Evolutionary conservation across 805 yeast genomes (phyloP).

Genomic region (Spathaspora hagerdaliae): DNA sequence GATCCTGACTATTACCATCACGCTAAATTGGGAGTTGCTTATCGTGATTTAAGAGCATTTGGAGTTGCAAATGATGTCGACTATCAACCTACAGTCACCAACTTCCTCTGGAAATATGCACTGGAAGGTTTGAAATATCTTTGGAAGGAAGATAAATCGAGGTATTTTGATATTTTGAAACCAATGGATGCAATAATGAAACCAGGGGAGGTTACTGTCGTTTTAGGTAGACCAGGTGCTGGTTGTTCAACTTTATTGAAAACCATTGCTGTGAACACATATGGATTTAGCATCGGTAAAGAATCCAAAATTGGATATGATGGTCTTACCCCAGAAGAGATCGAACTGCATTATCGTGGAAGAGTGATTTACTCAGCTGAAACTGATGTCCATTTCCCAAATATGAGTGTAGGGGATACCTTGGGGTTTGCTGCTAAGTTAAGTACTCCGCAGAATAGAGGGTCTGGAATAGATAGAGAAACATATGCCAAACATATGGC

Average conservation of each 20-base stretch:
- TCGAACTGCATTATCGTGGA: conserved; percentile 25
- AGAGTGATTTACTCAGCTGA: conserved; percentile 44
- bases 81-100: conserved; percentile 52
- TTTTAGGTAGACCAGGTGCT: conserved; percentile 40
- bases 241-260: too few relatives aligned
- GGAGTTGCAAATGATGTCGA: too few relatives aligned
- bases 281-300: conserved; percentile 32
- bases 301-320: conserved; percentile 30
- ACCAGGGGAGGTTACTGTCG: too few relatives aligned
- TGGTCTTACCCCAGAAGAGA: conserved; percentile 28
- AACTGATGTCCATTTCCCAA: conserved; percentile 53
- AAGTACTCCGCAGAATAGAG: conserved; percentile 37
- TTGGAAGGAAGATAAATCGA: conserved; percentile 17
- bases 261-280: conserved; percentile 35
- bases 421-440: conserved; percentile 49
- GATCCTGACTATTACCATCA: too few relatives aligned
- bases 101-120: conserved; percentile 27
- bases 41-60: conserved; percentile 52
- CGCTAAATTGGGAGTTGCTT: too few relatives aligned
- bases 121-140: conserved; percentile 14
- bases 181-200: too few relatives aligned
- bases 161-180: too few relatives aligned
- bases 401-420: conserved; percentile 50
- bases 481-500: too few relatives aligned
- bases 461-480: too few relatives aligned